Evolutionary conservation across 768 basidiomycete species (phyloP).

Genomic region (Piloderma croceum): DNA sequence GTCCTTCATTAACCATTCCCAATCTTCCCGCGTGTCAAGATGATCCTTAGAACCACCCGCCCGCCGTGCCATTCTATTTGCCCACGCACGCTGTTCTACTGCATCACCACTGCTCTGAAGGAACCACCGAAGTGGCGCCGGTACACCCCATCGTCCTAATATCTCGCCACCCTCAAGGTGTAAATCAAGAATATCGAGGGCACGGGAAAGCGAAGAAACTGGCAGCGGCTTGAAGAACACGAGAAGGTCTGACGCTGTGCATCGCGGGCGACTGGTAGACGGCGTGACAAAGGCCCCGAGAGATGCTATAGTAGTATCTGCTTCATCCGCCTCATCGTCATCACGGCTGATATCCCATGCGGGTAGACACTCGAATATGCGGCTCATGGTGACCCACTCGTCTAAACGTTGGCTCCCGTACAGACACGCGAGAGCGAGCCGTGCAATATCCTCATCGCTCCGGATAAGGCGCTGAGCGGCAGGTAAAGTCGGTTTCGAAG

Average conservation of each 20-base stretch:
- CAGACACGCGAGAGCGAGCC: slow-evolving; percentile 80
- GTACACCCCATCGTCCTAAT: slow-evolving; percentile 79
- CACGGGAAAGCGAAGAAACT: slow-evolving; percentile 65
- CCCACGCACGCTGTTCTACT: slow-evolving; percentile 74
- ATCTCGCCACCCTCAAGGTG: slow-evolving; percentile 94
- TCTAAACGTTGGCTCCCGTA: slow-evolving; percentile 74
- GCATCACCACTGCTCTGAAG: slow-evolving; percentile 65
- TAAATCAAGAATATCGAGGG: slow-evolving; percentile 87
- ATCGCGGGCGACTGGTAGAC: slow-evolving; percentile 50
- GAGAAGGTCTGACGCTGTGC: slow-evolving; percentile 64
- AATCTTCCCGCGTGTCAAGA: slow-evolving; percentile 62
- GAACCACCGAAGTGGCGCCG: slow-evolving; percentile 86
- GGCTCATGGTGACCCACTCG: slow-evolving; percentile 81
- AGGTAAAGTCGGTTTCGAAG: slow-evolving; percentile 85
- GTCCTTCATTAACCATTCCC: slow-evolving; percentile 85
- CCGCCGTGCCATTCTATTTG: slow-evolving; percentile 77
- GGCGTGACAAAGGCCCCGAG: slow-evolving; percentile 78
- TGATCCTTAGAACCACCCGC: slow-evolving; percentile 51
- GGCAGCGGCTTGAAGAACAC: slow-evolving; percentile 81
- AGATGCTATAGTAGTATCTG: slow-evolving; percentile 76
- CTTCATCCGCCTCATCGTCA: slow-evolving; percentile 66
- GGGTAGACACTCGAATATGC: slow-evolving; percentile 93
- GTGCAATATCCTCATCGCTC: slow-evolving; percentile 78
- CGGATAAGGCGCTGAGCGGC: slow-evolving; percentile 65
- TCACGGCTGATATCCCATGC: slow-evolving; percentile 65